Evolutionary conservation across 768 basidiomycete species (phyloP), one percentile per base, ranked within the genome.

Genomic region (Xerocomellus amylosporus): DNA sequence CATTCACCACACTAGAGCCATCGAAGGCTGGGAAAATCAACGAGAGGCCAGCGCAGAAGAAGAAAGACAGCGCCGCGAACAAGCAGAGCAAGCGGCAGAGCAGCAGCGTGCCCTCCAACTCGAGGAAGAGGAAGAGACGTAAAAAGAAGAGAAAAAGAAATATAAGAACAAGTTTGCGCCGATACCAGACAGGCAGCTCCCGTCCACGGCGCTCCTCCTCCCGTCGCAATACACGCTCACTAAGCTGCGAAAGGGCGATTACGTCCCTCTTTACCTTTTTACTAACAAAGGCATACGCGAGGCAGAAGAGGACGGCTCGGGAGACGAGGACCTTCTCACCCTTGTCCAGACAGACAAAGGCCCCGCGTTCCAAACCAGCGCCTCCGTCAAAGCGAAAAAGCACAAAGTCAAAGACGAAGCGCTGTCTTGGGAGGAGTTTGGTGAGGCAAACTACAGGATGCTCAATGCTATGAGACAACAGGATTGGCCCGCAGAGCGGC

Each of bases 401-500:
- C 12, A 43, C 20, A 50, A 24, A 7, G 1, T 45, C 8, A 50
- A 50, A 2, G 31, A 50, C 7, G 1, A 44, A 12, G 1, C 1
- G 0, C 40, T 46, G 0, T 26, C 42, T 0, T 51, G 20, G 41
- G n/a, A 51, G 1, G 49, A 51, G 2, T 51, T 45, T 1, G 3
- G 17, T 0, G 31, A 51, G 1, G 31, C 22, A 0, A 44, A 14
- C 5, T 45, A 45, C 8, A 3, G 31, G 0, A 51, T 45, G 41
- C 17, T 51, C 4, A 34, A 19, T 1, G 12, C 12, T 1, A n/a
- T 50, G 40, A 4, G 5, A 0, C 22, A 51, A 0, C 49, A 51
- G 1, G 17, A 51, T 1, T 51, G 40, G 31, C 40, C 19, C 0
- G 20, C 3, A 0, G 19, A 49, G 0, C 5, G 0, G 0, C 1